Conservation (phyloP, 306 rosid species). For the Arachis hypogaea region DNA sequence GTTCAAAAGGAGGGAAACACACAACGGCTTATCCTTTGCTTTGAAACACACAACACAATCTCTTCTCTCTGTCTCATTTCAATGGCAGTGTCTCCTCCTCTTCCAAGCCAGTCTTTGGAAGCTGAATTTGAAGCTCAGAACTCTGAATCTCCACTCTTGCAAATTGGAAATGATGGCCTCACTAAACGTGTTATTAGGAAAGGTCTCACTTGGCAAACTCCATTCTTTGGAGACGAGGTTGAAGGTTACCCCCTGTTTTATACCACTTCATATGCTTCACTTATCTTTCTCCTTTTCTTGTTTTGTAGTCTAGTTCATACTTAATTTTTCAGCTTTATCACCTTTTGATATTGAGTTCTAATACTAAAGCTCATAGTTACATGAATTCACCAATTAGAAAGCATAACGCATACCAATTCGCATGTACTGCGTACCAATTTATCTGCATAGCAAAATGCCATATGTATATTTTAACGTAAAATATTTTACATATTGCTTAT, state of each 20-base stretch:
- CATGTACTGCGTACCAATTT: too few relatives aligned
- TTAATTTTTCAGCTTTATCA: not conserved
- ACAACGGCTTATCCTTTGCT: constrained; percentile 63
- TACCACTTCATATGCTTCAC: not conserved
- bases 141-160: constrained; percentile 16
- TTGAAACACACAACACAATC: constrained; percentile 25
- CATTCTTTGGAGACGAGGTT: constrained; percentile 64
- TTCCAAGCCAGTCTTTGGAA: constrained; percentile 26
- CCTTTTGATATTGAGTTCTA: constrained; percentile 12
- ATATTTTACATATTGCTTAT: too few relatives aligned
- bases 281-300: not conserved
- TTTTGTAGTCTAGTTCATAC: not conserved
- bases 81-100: constrained; percentile 47
- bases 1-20: constrained; percentile 61
- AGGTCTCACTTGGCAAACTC: constrained; percentile 71
- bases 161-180: constrained; percentile 66
- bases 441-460: too few relatives aligned
- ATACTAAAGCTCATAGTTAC: not conserved
- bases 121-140: constrained; percentile 31
- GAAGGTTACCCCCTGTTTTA: constrained; percentile 43
- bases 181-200: constrained; percentile 51
- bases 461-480: too few relatives aligned
- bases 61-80: constrained; percentile 35
- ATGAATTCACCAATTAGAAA: too few relatives aligned
- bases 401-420: too few relatives aligned